Conservation (phyloP, 164 flowering plant genomes). For the Tetrastigma voinierianum region DNA sequence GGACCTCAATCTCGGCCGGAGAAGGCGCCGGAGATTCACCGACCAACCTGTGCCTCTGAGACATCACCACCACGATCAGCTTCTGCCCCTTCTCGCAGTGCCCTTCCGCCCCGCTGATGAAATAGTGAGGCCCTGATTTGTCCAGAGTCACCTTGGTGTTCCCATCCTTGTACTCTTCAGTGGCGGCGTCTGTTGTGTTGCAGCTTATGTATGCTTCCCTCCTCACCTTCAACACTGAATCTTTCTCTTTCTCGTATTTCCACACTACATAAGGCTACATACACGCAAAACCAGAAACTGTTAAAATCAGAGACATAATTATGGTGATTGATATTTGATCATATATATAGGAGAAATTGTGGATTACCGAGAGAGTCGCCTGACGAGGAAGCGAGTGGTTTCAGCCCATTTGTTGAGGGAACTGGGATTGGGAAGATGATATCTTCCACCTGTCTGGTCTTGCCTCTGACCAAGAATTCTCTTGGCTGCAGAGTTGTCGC, state of each 20-base stretch:
- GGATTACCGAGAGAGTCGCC: slow-evolving; percentile 32
- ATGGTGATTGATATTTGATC: background rate
- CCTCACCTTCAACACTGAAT: slow-evolving; percentile 29
- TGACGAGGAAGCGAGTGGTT: slow-evolving; percentile 19
- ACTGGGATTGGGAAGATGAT: slow-evolving; percentile 20
- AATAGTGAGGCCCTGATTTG: slow-evolving; percentile 48
- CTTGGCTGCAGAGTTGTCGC: slow-evolving; percentile 15
- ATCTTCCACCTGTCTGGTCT: slow-evolving; percentile 17
- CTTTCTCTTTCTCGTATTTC: slow-evolving; percentile 26
- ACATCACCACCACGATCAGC: slow-evolving; percentile 48
- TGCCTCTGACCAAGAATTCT: slow-evolving; percentile 29
- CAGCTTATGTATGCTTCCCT: slow-evolving; percentile 22
- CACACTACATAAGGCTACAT: slow-evolving; percentile 27
- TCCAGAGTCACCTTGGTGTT: slow-evolving; percentile 41
- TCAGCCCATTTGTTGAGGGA: slow-evolving; percentile 28
- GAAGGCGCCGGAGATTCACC: slow-evolving; percentile 46
- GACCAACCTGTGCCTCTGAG: slow-evolving; percentile 17
- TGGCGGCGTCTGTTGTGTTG: slow-evolving; percentile 20
- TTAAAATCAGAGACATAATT: background rate
- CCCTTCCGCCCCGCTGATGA: slow-evolving; percentile 52
- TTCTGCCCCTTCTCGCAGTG: slow-evolving; percentile 59
- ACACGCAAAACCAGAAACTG: background rate
- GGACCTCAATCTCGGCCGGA: slow-evolving; percentile 43
- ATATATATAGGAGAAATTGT: too few relatives aligned
- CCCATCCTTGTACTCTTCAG: slow-evolving; percentile 19